Percentiles rank a stretch among this genome's conserved stretches.
phyloP scores from a whole-genome alignment of 75 land plant genomes.

The Larix kaempferi region DNA sequence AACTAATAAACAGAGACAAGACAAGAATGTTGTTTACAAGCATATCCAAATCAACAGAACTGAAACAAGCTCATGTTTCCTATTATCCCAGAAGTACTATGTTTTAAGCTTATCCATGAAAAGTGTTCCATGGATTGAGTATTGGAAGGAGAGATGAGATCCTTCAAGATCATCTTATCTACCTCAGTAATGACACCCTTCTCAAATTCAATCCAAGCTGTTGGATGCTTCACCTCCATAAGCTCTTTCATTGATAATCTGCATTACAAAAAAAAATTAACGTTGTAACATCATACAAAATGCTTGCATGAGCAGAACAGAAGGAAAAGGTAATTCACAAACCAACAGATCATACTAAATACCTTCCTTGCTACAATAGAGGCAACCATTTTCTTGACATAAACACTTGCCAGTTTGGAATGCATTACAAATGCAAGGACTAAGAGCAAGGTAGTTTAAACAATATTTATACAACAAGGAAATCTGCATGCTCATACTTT shows the following conservation, averaged over 20 bases:
- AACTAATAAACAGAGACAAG: too few species aligned
- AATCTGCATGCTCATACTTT: too few species aligned
- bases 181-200: constrained; percentile 86
- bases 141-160: not conserved
- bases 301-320: not conserved
- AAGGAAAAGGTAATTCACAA: not conserved
- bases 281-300: not conserved
- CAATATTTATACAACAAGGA: too few species aligned
- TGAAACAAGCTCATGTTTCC: not conserved
- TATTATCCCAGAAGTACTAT: not conserved
- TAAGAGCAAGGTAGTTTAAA: too few species aligned
- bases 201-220: constrained; percentile 97
- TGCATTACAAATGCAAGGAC: too few species aligned
- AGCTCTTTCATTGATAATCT: constrained; percentile 87
- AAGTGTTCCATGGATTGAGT: not conserved
- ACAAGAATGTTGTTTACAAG: not conserved
- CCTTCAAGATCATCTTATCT: constrained; percentile 10
- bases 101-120: constrained; percentile 1
- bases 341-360: too few species aligned
- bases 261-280: constrained; percentile 12
- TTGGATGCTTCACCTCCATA: constrained; percentile 79
- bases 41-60: not conserved
- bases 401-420: too few species aligned
- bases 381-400: too few species aligned
- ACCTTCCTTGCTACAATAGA: too few species aligned